Evolutionary conservation across 2,329 filamentous ascomycete species (phyloP), one percentile per base, ranked within the genome.

Genomic region (Graphium sp.): DNA sequence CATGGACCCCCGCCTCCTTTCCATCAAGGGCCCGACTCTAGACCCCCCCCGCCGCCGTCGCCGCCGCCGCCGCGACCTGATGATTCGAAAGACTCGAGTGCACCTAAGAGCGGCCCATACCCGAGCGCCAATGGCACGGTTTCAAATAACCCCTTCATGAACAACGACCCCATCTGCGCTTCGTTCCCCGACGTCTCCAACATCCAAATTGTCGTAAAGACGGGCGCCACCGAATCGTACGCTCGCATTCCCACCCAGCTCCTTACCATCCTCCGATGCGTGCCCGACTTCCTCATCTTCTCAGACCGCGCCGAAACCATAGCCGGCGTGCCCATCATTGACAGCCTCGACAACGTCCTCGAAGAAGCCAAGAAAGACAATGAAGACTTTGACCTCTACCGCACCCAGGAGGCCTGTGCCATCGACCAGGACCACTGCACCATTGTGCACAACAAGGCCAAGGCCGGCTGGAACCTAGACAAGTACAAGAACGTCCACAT

Each of bases 401-500:
- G 44, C 9, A 49, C 48, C 15, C 59, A 62, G 39, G 41, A 58
- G 26, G 43, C 53, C 24, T 66, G 62, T 35, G 46, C 50, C 16
- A 42, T 53, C 28, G 53, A 58, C 20, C 55, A 59, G 25, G 54
- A 56, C 24, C 55, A 52, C 30, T 59, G 62, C 37, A 53, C 53
- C 34, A 49, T 45, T 32, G 6, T 35, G 33, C 31, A 32, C 39
- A 35, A 26, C 42, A 41, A 39, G 26, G 33, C 41, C 20, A 21
- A 39, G n/a, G 47, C 55, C 14, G 55, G 53, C 2, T 72, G 66
- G 67, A 53, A 49, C 12, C 44, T 73, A 22, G 67, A 73, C 49
- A 71, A 69, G 47, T 73, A 68, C 50, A 73, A 73, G 46, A 70
- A 68, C 41, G 50, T 69, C 25, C 66, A 69, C 41, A 68, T 71